Conservation (phyloP, 177 flowering plant species). For the Vitis hybrid region DNA sequence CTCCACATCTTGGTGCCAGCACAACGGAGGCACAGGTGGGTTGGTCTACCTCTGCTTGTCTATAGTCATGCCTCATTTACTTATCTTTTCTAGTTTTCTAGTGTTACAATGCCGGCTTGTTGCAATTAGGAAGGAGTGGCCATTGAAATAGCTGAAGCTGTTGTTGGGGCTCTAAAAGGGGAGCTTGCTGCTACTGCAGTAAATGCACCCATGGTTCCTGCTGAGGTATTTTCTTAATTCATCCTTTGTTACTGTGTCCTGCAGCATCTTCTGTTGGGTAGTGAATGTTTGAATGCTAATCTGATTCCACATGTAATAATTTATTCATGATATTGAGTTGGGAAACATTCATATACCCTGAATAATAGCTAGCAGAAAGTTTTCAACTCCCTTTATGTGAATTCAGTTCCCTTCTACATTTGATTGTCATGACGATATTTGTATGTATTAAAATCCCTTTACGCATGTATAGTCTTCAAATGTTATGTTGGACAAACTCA, state of each 20-base stretch:
- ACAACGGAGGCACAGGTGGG: conserved; percentile 23
- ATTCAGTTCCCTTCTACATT: no score
- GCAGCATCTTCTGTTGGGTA: neutral
- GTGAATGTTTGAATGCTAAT: neutral
- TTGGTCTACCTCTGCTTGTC: neutral
- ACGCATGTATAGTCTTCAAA: no score
- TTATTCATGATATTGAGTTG: no score
- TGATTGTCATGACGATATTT: no score
- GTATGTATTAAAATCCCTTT: no score
- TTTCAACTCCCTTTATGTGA: no score
- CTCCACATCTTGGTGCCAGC: conserved; percentile 26
- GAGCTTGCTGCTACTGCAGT: conserved; percentile 22
- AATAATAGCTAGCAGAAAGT: no score
- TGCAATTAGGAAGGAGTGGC: conserved; percentile 19
- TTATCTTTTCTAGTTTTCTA: neutral
- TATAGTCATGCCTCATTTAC: neutral
- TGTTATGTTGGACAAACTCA: neutral
- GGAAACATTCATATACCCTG: no score
- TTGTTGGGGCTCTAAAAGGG: conserved; percentile 18
- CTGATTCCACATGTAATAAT: no score
- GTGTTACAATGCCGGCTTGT: neutral
- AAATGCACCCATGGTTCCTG: conserved; percentile 22
- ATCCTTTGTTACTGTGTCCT: neutral
- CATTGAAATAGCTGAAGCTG: conserved; percentile 26
- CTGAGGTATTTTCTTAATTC: conserved; percentile 8